Evolutionary conservation across 805 yeast species (phyloP).

Genomic region (Metschnikowia rubicola): DNA sequence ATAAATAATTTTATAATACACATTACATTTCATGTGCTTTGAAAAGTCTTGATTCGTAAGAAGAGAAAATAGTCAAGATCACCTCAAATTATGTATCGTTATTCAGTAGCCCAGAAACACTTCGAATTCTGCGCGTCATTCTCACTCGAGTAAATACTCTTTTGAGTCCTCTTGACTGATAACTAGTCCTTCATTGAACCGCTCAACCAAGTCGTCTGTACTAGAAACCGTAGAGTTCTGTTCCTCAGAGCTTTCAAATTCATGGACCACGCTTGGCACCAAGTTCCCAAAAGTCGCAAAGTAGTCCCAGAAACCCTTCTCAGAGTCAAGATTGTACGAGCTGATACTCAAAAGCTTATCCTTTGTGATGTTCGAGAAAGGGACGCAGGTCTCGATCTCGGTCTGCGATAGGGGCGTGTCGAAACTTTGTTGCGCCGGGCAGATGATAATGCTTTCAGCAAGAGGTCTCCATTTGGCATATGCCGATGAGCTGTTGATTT

Average conservation of each 20-base stretch:
- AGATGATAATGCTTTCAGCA: neutral
- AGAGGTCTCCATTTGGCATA: slow-evolving; percentile 9
- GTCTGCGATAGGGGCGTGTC: slow-evolving; percentile 43
- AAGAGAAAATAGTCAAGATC: too few relatives aligned
- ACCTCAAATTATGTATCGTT: too few relatives aligned
- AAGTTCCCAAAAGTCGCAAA: slow-evolving; percentile 27
- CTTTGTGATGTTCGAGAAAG: slow-evolving; percentile 32
- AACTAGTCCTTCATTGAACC: slow-evolving; percentile 11
- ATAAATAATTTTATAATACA: too few relatives aligned
- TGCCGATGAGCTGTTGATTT: neutral
- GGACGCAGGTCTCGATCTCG: slow-evolving; percentile 54
- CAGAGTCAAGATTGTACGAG: slow-evolving; percentile 23
- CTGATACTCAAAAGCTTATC: slow-evolving; percentile 30
- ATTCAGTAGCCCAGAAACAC: too few relatives aligned
- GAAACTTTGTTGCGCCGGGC: neutral
- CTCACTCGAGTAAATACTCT: too few relatives aligned
- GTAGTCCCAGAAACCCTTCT: slow-evolving; percentile 17
- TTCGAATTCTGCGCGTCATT: too few relatives aligned
- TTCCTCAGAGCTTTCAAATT: slow-evolving; percentile 1
- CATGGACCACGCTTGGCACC: slow-evolving; percentile 15
- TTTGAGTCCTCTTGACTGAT: neutral
- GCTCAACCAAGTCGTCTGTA: slow-evolving; percentile 7
- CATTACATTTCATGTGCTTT: too few relatives aligned
- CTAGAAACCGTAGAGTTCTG: slow-evolving; percentile 1
- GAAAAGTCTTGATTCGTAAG: too few relatives aligned